Percentiles rank a stretch among this genome's conserved stretches.
phyloP scores from a whole-genome alignment of 305 asterid species.

The Solanum hybrid region DNA sequence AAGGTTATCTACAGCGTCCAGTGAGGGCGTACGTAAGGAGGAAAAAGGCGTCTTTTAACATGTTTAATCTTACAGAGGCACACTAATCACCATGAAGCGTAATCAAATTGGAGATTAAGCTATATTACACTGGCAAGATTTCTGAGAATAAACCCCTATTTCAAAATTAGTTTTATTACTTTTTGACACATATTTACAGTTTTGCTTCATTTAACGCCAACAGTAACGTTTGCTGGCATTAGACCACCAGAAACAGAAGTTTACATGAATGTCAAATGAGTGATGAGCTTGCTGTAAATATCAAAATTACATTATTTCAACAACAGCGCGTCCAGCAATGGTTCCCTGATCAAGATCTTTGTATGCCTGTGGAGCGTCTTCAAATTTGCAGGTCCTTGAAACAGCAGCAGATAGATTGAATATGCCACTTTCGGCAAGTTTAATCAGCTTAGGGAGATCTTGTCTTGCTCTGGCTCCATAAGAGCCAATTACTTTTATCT shows the following conservation, averaged over 20 bases:
- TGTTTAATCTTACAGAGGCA: neutral
- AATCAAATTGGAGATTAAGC: neutral
- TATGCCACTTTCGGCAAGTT: constrained; percentile 76
- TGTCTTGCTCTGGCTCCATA: constrained; percentile 96
- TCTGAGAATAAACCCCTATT: neutral
- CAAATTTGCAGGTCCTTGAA: constrained; percentile 72
- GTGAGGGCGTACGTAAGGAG: neutral
- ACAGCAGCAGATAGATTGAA: constrained; percentile 80
- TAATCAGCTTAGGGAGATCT: constrained; percentile 85
- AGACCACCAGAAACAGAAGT: neutral
- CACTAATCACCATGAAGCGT: neutral
- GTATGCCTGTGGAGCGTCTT: constrained; percentile 63
- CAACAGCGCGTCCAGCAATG: constrained; percentile 75
- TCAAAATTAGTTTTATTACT: neutral
- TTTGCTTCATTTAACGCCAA: neutral
- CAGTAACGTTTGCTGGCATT: neutral
- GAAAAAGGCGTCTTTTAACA: neutral
- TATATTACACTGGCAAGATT: neutral
- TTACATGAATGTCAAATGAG: neutral
- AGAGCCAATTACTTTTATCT: constrained; percentile 91
- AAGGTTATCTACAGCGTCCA: neutral
- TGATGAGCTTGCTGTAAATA: neutral
- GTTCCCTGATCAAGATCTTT: constrained; percentile 67
- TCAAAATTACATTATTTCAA: constrained; percentile 62
- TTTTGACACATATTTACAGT: neutral